A percentile compares a stretch with the other conserved stretches of the same genome.
Evolutionary conservation across 1,284 basidiomycete species (phyloP).

Genomic region (Ustilago tritici): DNA sequence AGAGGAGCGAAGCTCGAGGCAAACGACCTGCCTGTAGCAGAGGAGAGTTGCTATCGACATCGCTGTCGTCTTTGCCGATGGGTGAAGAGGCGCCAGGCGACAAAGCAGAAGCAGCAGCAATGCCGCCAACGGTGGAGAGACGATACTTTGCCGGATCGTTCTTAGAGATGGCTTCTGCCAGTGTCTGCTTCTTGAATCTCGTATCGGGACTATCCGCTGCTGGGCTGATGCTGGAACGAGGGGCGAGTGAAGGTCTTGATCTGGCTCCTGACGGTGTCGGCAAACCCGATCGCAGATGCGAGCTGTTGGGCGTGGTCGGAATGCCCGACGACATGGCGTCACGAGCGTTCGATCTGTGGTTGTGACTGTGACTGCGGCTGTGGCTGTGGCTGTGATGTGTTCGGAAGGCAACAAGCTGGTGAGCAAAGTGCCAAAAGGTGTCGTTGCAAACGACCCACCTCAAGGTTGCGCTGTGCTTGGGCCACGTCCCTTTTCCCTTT

Average conservation of each 20-base stretch:
- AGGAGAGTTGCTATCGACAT: conserved; percentile 34
- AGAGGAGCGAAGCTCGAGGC: conserved; percentile 36
- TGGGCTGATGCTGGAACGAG: conserved; percentile 26
- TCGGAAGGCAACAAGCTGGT: background rate
- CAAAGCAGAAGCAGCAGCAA: conserved; percentile 10
- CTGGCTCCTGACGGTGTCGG: conserved; percentile 40
- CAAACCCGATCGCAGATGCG: conserved; percentile 43
- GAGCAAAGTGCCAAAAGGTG: background rate
- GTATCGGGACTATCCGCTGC: conserved; percentile 48
- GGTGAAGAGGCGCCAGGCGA: conserved; percentile 23
- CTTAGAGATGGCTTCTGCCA: conserved; percentile 53
- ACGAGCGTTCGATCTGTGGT: background rate
- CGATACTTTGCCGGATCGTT: conserved; percentile 57
- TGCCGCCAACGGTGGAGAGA: conserved; percentile 1
- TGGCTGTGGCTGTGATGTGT: background rate
- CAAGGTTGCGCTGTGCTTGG: conserved; percentile 7
- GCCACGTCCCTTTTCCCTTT: background rate
- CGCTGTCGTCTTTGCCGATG: conserved; percentile 15
- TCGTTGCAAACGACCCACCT: background rate
- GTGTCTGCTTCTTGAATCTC: conserved; percentile 43
- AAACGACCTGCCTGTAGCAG: conserved; percentile 41
- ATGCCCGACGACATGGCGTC: conserved; percentile 42
- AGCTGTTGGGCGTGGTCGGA: conserved; percentile 50
- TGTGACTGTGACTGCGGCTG: background rate
- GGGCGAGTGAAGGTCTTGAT: conserved; percentile 22